Base-by-base conservation (phyloP, 768 basidiomycete species). In the Boletellus ananiceps region DNA sequence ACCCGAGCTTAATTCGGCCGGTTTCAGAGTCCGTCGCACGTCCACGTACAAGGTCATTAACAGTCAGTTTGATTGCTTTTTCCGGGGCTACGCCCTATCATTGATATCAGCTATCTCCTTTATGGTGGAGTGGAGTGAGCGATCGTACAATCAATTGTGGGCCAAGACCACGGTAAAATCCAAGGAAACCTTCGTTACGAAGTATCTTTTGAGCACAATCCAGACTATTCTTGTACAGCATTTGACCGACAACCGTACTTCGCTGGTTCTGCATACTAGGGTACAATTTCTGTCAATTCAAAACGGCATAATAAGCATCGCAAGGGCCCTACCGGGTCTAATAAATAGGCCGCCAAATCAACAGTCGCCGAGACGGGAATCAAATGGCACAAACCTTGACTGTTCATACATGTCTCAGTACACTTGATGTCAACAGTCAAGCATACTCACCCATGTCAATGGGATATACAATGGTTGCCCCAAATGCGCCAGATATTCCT, bases 381-480 rank as follows among this genome's bases (percentile, higher is more conserved):
- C 13, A 40, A 40, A 18, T 35, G 31, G 25, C 49, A 56, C 77
- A 57, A 70, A 88, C 87, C 84, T 89, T 90, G 56, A 87, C 91
- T 90, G 56, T 36, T 36, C 31, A 40, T 39, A 13, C 44, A 36
- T 45, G 38, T 46, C 39, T 58, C 18, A 58, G 56, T 47, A 50
- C 42, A 18, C 32, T 48, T 39, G 9, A 42, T 19, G 9, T 18
- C 27, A 34, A 39, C 5, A 36, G 42, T 39, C 32, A 25, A 46
- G 34, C 44, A 44, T 29, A 80, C 84, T 73, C 59, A 86, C 85
- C 89, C 74, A 90, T 78, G 71, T 93, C 93, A 62, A 95, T 97
- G 21, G 95, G 95, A 69, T 98, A 97, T 12, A 98, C 95, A 35
- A 92, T 89, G n/a, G 92, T 95, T 11, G 95, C 96, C 42, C 96